Conservation (phyloP, 768 basidiomycete species). For the Coprinopsis sp. region DNA sequence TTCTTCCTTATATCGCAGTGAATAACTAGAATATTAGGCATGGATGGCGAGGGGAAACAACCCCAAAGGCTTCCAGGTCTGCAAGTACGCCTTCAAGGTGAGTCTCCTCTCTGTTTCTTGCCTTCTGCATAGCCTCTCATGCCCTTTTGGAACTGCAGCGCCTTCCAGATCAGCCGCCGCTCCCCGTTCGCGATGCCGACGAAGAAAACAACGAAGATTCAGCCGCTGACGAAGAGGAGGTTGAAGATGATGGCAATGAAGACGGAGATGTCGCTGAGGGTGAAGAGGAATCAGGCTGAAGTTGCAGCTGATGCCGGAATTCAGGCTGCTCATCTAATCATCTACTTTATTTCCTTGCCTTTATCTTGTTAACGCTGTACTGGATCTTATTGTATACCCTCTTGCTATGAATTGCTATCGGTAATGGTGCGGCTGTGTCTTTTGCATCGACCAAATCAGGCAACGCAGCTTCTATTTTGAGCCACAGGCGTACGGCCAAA, state of each 20-base stretch:
- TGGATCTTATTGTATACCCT: too few species aligned
- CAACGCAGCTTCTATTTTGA: background rate
- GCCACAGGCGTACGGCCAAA: background rate
- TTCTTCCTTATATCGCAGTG: background rate
- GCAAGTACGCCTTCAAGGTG: conserved; percentile 83
- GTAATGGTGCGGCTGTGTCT: background rate
- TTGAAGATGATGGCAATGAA: conserved; percentile 13
- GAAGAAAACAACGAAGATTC: conserved; percentile 16
- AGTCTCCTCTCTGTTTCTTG: conserved; percentile 12
- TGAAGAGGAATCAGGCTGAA: conserved; percentile 9
- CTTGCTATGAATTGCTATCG: too few species aligned
- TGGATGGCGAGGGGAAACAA: conserved; percentile 75
- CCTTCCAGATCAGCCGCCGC: conserved; percentile 49
- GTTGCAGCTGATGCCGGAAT: background rate
- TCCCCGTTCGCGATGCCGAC: conserved; percentile 31
- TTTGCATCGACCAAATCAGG: background rate
- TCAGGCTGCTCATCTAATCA: background rate
- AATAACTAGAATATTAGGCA: conserved; percentile 35
- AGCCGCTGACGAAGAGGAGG: conserved; percentile 9
- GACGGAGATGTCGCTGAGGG: conserved; percentile 11
- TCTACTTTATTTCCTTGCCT: too few species aligned
- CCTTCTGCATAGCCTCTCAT: background rate
- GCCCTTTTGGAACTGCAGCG: conserved; percentile 34
- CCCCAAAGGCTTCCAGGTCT: conserved; percentile 67
- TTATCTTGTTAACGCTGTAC: too few species aligned